Conservation (phyloP, 177 flowering plant genomes). For the Telopea speciosissima region DNA sequence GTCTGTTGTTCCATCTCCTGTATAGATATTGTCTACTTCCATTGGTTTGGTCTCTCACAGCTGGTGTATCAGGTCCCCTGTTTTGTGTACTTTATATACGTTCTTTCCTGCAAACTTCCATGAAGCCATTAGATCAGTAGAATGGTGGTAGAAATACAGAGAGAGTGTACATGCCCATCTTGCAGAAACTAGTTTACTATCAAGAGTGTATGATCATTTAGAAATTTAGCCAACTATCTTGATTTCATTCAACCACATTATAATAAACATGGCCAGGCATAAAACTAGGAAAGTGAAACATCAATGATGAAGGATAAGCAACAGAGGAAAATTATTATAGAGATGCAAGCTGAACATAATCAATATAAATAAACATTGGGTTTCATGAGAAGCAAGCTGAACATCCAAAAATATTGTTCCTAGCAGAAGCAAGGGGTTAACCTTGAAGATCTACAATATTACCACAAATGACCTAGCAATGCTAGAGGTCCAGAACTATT, state of each 20-base stretch:
- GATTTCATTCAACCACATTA: neutral
- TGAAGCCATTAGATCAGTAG: neutral
- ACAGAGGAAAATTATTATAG: neutral
- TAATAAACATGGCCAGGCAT: neutral
- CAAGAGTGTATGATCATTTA: neutral
- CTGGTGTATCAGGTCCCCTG: neutral
- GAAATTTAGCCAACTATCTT: neutral
- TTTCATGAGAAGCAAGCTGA: neutral
- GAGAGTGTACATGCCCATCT: neutral
- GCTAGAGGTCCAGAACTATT: neutral
- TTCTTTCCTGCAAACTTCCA: neutral
- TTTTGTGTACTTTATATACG: neutral
- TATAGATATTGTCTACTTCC: constrained; percentile 40
- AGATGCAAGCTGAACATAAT: neutral
- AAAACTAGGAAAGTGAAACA: neutral
- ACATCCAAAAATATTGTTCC: neutral
- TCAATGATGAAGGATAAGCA: neutral
- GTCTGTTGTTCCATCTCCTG: constrained; percentile 39
- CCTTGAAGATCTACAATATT: neutral
- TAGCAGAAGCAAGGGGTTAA: too few species aligned
- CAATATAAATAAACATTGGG: neutral
- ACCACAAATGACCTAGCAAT: neutral
- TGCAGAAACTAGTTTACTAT: neutral
- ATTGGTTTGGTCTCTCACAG: constrained; percentile 5
- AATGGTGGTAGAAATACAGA: neutral